These are phyloP conservation scores for Manihot esculenta DNA, from an alignment of 441 rosid genomes.

Conservation along the genomic window DNA sequence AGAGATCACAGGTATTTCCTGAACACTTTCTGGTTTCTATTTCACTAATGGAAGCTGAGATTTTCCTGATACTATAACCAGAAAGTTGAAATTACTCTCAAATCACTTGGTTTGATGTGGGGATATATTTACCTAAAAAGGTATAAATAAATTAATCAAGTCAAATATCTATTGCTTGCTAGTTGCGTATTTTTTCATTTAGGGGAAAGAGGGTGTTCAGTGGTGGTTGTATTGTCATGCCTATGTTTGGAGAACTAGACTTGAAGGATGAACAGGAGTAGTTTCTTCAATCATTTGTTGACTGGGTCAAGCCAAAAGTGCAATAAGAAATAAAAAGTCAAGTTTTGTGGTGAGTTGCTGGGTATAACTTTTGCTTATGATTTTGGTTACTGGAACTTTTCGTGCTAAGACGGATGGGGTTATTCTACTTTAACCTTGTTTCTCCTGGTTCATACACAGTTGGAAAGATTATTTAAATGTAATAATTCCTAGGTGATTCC, in stretches of 20 bases:
- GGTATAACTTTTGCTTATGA: not conserved
- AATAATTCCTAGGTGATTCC: not conserved
- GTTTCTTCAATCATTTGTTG: not conserved
- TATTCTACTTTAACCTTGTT: not conserved
- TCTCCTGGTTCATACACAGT: not conserved
- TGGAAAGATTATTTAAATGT: not conserved
- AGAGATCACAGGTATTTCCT: constrained; percentile 50
- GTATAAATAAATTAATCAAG: not conserved
- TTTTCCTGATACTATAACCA: not conserved
- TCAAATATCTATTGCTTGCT: not conserved
- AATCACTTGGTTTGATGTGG: not conserved
- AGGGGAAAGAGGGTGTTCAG: not conserved
- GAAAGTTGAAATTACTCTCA: not conserved
- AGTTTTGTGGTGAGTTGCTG: not conserved
- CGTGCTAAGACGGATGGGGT: not conserved
- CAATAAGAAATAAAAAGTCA: not conserved
- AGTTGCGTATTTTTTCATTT: not conserved
- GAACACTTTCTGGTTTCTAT: not conserved
- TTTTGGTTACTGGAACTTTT: not conserved
- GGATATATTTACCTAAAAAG: not conserved
- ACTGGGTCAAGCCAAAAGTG: not conserved
- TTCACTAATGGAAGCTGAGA: not conserved
- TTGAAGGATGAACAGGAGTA: not conserved
- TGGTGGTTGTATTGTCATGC: not conserved
- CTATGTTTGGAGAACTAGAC: not conserved